A percentile compares a stretch with the other conserved stretches of the same genome.
phyloP scores from a whole-genome alignment of 2,329 filamentous ascomycete species.

The Calonectria multiphialidica region DNA sequence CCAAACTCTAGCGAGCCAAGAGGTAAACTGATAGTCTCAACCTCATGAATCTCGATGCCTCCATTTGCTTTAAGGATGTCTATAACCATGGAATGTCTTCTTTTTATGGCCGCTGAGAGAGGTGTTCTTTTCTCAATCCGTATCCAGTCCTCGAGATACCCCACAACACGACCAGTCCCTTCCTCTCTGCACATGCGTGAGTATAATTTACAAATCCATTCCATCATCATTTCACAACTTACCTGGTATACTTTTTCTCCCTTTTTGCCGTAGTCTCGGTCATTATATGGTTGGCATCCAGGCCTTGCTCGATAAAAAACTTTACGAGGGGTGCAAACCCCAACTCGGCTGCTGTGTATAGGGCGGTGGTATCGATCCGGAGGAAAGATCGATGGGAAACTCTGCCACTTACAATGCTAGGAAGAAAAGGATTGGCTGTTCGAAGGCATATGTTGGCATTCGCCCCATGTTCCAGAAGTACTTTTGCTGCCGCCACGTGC shows the following conservation, averaged over 20 bases:
- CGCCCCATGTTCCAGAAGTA: background rate
- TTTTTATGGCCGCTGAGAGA: background rate
- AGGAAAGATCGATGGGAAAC: background rate
- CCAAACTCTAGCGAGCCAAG: background rate
- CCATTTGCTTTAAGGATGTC: background rate
- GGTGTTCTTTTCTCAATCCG: background rate
- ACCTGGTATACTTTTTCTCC: background rate
- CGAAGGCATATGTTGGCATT: background rate
- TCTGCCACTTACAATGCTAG: background rate
- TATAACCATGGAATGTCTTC: background rate
- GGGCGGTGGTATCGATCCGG: background rate
- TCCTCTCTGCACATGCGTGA: background rate
- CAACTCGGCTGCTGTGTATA: background rate
- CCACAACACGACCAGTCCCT: background rate
- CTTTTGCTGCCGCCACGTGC: background rate
- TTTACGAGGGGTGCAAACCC: background rate
- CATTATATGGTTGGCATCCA: background rate
- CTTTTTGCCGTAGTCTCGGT: background rate
- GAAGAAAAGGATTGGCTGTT: background rate
- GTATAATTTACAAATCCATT: background rate
- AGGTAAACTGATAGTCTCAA: background rate
- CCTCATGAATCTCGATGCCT: background rate
- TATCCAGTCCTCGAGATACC: background rate
- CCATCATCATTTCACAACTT: background rate
- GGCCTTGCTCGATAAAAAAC: background rate